Evolutionary conservation across 257 asterid species (phyloP).

Genomic region (Petunia secreta): DNA sequence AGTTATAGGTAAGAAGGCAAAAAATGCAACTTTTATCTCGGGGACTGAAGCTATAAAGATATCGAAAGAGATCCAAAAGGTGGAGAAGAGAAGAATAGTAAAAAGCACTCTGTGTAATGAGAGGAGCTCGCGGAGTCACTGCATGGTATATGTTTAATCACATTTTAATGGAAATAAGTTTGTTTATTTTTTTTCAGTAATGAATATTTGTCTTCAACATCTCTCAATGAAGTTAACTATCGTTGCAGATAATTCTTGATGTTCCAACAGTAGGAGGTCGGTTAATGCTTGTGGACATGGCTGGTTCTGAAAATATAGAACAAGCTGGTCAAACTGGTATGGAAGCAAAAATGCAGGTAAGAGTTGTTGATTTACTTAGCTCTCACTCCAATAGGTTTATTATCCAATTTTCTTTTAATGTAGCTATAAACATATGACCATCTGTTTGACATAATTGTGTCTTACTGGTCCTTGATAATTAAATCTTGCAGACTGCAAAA

Average conservation of each 20-base stretch:
- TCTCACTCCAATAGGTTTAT: neutral
- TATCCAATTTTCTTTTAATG: conserved; percentile 9
- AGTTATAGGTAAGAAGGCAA: conserved; percentile 93
- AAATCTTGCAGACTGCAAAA: conserved; percentile 72
- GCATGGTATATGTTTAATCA: conserved; percentile 62
- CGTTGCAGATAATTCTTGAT: conserved; percentile 72
- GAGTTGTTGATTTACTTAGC: neutral
- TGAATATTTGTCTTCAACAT: conserved; percentile 1
- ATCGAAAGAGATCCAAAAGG: conserved; percentile 88
- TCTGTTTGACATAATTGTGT: neutral
- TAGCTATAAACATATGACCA: neutral
- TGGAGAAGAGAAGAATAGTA: conserved; percentile 90
- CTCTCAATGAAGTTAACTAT: neutral
- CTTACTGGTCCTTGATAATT: conserved; percentile 20
- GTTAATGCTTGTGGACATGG: conserved; percentile 97
- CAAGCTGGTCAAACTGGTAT: conserved; percentile 93
- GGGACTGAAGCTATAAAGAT: conserved; percentile 94
- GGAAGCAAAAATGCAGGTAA: conserved; percentile 95
- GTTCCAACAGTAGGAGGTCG: conserved; percentile 97
- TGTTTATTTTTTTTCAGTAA: neutral
- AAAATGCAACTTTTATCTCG: conserved; percentile 80
- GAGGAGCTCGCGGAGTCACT: conserved; percentile 94
- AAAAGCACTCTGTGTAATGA: conserved; percentile 92
- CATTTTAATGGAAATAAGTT: neutral
- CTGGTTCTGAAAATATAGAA: conserved; percentile 96